These are phyloP conservation scores for Cairneyella variabilis DNA, from an alignment of 495 filamentous ascomycete species.

Conservation along the genomic window DNA sequence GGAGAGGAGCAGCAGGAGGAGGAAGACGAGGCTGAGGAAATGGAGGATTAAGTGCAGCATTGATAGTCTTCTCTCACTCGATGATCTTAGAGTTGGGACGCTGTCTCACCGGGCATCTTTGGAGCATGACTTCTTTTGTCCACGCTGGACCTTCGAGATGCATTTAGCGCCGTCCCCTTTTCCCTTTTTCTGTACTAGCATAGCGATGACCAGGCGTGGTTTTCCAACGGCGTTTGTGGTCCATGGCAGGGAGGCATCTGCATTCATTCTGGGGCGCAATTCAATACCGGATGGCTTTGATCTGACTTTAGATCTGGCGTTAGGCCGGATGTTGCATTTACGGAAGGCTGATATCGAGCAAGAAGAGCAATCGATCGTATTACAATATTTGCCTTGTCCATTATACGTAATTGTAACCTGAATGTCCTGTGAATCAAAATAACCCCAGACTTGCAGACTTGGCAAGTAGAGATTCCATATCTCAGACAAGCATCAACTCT, in stretches of 20 bases:
- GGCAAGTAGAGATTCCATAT: too few species aligned
- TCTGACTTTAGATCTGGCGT: slow-evolving; percentile 12
- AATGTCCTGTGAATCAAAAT: too few species aligned
- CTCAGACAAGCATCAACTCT: too few species aligned
- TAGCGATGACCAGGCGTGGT: slow-evolving; percentile 1
- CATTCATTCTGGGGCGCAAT: slow-evolving; percentile 14
- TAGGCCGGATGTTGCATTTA: slow-evolving; percentile 4
- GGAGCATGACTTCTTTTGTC: neutral
- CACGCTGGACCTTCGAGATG: neutral
- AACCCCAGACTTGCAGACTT: too few species aligned
- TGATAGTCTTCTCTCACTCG: neutral
- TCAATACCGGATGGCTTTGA: neutral
- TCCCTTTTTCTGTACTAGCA: neutral
- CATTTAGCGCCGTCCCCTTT: neutral
- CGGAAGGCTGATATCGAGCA: neutral
- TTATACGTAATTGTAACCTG: too few species aligned
- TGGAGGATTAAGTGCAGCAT: slow-evolving; percentile 6
- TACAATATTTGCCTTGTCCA: neutral
- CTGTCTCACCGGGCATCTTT: neutral
- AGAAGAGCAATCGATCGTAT: neutral
- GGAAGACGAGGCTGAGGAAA: slow-evolving; percentile 18
- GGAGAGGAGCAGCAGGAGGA: slow-evolving; percentile 34
- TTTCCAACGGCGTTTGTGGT: neutral
- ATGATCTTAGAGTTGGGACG: neutral
- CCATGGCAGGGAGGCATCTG: slow-evolving; percentile 11